Evolutionary conservation across 2,329 filamentous ascomycete species (phyloP), one percentile per base, ranked within the genome.

Genomic region (Curvularia spicifera): DNA sequence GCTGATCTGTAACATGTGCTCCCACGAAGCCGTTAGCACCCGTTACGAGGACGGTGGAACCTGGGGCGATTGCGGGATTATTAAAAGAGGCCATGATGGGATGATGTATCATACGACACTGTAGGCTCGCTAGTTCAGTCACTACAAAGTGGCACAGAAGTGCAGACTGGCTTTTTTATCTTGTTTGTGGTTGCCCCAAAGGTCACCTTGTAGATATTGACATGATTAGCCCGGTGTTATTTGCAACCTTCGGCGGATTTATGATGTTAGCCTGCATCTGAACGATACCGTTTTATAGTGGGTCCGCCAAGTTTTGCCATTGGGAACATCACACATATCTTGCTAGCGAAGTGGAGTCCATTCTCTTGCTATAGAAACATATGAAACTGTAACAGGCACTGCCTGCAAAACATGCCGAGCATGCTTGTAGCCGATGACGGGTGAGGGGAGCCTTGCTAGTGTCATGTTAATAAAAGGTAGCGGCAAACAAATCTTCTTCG

Each of bases 1-100:
- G 61, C 39, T 76, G 65, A 49, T 74, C 69, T 26, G 67, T 70
- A n/a, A 74, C 61, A 31, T 75, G 71, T 22, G 61, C 64, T 18
- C 67, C 73, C 49, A 76, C 69, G 22, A 72, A 61, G n/a, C 73
- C 72, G 56, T 70, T 74, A 31, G 64, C 60, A 24, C 72, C 73
- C 4, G 73, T 76, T 0, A 76, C 68, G 18, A 76, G 65, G 47
- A 76, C 57, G 26, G 58, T 51, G 24, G 66, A 65, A 37, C 69
- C 69, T 43, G 63, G 56, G 1, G 55, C 15, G 24, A 66, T 57
- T n/a, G 47, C 48, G 22, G 51, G 60, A 56, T 39, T 53, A 33
- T 18, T 18, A 18, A 18, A 18, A 18, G 18, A 18, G 18, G 18
- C 18, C 18, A 18, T 18, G 18, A 18, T 18, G 18, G 18, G 18